Evolutionary conservation across 1,284 basidiomycete genomes (phyloP), one percentile per base, ranked within the genome.

Genomic region (Filobasidium uniguttulatum): DNA sequence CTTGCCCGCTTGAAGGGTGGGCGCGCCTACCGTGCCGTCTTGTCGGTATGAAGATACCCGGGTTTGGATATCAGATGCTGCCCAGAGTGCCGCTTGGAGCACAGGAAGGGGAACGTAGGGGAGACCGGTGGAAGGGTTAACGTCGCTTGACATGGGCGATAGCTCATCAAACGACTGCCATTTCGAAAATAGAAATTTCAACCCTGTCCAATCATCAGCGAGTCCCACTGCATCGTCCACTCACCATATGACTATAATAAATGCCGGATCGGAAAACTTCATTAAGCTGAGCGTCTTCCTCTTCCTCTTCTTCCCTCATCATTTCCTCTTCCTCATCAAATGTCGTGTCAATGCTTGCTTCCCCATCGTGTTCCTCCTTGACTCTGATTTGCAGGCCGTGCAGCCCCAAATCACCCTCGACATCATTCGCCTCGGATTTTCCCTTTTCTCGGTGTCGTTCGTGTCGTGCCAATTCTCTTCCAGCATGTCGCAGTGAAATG

Each of bases 161-260:
- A 90, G 72, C 61, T 88, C 83, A 19, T 87, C 83, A 57, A 85
- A 77, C 8, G 75, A 70, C 85, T 88, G 59, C 3, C 12, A 22
- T 9, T 20, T 31, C 34, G 23, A 50, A 19, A n/a, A 25, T 20
- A 19, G 17, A 30, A 19, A n/a, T n/a, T n/a, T n/a, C n/a, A n/a
- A n/a, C n/a, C n/a, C n/a, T n/a, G n/a, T n/a, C n/a, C n/a, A n/a
- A 23, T 25, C 8, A 20, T 8, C 23, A 20, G 9, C 15, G 15
- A 3, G 10, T 26, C 6, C 12, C 9, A 33, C 5, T 8, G 7
- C 2, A 55, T 20, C 50, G 49, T 41, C 20, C 15, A 68, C 78
- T 49, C 57, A 85, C 85, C 84, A 93, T 85, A 63, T 90, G 87
- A 10, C 77, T 73, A 64, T 93, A 94, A 68, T 89, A 85, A 25